phyloP scores from a whole-genome alignment of 768 basidiomycete species.

The Tylopilus vinaceipallidus region DNA sequence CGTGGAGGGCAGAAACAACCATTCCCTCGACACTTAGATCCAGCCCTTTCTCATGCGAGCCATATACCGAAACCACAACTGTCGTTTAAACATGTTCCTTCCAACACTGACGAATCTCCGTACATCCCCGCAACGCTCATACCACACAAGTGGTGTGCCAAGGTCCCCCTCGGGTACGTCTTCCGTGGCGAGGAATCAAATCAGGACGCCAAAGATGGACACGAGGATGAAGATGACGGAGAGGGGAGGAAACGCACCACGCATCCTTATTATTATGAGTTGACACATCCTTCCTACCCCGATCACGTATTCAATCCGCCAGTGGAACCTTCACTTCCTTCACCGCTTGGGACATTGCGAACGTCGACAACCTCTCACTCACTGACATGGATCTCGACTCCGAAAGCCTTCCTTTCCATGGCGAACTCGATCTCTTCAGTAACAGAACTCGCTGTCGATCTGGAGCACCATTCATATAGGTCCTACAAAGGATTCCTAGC shows the following conservation, averaged over 20 bases:
- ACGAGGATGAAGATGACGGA: conserved; percentile 21
- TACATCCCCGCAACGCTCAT: conserved; percentile 64
- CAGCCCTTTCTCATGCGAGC: conserved; percentile 70
- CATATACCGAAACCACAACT: conserved; percentile 82
- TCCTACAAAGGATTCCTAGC: conserved; percentile 87
- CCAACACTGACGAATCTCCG: conserved; percentile 54
- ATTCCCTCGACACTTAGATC: conserved; percentile 48
- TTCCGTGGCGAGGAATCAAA: conserved; percentile 32
- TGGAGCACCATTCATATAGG: conserved; percentile 91
- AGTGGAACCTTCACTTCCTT: conserved; percentile 49
- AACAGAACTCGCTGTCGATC: conserved; percentile 87
- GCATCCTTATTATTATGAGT: conserved; percentile 89
- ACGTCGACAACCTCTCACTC: conserved; percentile 28
- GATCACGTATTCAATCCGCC: conserved; percentile 57
- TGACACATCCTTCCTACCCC: conserved; percentile 71
- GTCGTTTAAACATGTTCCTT: conserved; percentile 55
- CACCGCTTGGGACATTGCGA: conserved; percentile 48
- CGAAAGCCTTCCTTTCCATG: conserved; percentile 56
- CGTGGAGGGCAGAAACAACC: conserved; percentile 32
- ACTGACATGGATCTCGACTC: conserved; percentile 68
- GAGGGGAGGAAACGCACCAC: conserved; percentile 27
- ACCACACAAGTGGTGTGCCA: conserved; percentile 76
- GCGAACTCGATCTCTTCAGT: conserved; percentile 60
- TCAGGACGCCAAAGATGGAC: conserved; percentile 19
- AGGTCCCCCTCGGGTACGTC: conserved; percentile 74